These are phyloP conservation scores for Penicillium daleae DNA, from an alignment of 495 filamentous ascomycete species.

Conservation along the genomic window DNA sequence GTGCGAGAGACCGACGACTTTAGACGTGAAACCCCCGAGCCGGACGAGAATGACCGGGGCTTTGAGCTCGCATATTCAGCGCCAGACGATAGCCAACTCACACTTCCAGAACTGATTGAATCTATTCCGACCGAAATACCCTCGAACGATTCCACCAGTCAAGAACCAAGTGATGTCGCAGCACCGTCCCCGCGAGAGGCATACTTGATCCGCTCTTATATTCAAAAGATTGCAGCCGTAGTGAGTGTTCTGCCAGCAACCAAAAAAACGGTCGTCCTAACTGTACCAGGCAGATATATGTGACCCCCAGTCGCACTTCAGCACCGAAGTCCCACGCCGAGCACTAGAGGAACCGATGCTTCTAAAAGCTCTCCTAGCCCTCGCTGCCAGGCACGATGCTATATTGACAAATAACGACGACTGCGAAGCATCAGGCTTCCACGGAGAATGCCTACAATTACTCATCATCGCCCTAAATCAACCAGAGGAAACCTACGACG, in stretches of 20 bases:
- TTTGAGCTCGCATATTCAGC: neutral
- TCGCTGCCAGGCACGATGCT: constrained; percentile 41
- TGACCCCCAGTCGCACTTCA: constrained; percentile 41
- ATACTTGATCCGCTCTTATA: constrained; percentile 38
- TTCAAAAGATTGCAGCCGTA: constrained; percentile 40
- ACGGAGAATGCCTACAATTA: constrained; percentile 42
- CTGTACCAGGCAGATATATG: constrained; percentile 40
- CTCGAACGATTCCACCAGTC: neutral
- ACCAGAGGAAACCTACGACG: constrained; percentile 36
- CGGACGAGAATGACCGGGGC: neutral
- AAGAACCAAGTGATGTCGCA: neutral
- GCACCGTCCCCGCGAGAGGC: constrained; percentile 38
- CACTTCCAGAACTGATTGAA: neutral
- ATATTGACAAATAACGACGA: constrained; percentile 36
- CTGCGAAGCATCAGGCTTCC: constrained; percentile 44
- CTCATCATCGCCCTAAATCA: constrained; percentile 37
- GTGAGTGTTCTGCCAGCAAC: constrained; percentile 20
- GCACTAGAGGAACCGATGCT: constrained; percentile 41
- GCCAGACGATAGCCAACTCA: constrained; percentile 4
- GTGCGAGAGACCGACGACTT: constrained; percentile 30
- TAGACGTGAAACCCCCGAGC: neutral
- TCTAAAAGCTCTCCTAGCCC: constrained; percentile 38
- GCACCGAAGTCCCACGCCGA: constrained; percentile 40
- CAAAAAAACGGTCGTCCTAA: neutral
- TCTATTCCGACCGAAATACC: neutral